phyloP scores from a whole-genome alignment of 176 grass and related monocot genomes.

The Secale cereale region DNA sequence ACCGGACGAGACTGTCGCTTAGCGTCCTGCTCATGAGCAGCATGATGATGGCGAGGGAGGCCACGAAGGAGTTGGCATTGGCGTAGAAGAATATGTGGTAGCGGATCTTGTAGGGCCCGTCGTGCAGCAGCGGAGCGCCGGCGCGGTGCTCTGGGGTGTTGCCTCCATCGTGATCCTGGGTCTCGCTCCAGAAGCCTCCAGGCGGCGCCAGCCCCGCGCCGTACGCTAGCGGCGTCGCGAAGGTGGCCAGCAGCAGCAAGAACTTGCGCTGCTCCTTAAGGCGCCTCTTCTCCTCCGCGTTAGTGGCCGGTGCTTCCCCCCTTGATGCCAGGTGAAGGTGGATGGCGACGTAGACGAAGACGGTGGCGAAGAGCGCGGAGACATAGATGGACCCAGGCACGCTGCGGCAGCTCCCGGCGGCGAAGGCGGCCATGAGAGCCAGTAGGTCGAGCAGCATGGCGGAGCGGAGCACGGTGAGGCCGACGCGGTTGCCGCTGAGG shows the following conservation, averaged over 20 bases:
- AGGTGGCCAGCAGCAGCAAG: neutral
- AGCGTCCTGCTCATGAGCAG: neutral
- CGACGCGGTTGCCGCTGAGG: neutral
- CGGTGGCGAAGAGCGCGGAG: neutral
- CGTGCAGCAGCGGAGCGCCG: constrained; percentile 17
- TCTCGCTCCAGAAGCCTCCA: constrained; percentile 5
- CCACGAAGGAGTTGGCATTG: constrained; percentile 22
- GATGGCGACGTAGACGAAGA: constrained; percentile 23
- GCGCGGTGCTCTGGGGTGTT: neutral
- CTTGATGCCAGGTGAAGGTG: neutral
- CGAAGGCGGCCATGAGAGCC: neutral
- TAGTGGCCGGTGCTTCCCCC: neutral
- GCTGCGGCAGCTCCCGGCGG: neutral
- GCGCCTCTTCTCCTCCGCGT: neutral
- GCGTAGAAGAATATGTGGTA: constrained; percentile 31
- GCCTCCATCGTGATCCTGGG: too few species aligned
- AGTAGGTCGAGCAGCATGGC: neutral
- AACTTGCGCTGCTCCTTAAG: neutral
- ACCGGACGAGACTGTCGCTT: neutral
- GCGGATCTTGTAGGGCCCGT: neutral
- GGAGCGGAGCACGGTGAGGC: neutral
- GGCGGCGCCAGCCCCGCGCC: constrained; percentile 29
- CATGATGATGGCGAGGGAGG: constrained; percentile 27
- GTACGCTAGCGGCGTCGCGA: constrained; percentile 20
- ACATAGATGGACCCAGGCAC: constrained; percentile 16